phyloP scores from a whole-genome alignment of 2,329 filamentous ascomycete genomes.

The Remersonia thermophila region DNA sequence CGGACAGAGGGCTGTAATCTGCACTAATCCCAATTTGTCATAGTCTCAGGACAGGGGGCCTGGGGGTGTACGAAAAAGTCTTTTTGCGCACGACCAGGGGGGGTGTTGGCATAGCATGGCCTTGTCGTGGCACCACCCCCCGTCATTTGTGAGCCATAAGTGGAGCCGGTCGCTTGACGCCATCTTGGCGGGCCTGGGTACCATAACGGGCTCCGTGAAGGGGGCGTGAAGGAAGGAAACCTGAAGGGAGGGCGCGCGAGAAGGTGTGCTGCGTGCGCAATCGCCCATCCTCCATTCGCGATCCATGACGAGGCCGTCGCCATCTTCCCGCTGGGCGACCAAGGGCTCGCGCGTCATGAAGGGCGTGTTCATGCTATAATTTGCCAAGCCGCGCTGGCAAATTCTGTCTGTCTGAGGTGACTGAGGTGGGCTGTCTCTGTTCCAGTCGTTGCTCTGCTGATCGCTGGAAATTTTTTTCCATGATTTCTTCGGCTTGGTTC shows the following conservation, averaged over 20 bases:
- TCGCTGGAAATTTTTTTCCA: no score
- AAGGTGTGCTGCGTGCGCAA: conserved; percentile 11
- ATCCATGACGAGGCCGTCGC: background rate
- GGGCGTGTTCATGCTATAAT: conserved; percentile 9
- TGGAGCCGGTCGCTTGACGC: conserved; percentile 13
- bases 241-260: conserved; percentile 4
- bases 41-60: conserved; percentile 12
- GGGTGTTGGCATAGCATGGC: conserved; percentile 16
- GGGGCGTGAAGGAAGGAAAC: background rate
- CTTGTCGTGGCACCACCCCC: conserved; percentile 19
- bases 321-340: background rate
- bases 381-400: no score
- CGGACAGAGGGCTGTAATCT: conserved; percentile 15
- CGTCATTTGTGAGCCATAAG: conserved; percentile 15
- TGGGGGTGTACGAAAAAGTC: conserved; percentile 12
- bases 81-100: conserved; percentile 5
- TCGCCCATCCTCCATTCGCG: conserved; percentile 4
- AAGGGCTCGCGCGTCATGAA: conserved; percentile 4
- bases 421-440: no score
- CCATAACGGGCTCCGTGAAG: conserved; percentile 4
- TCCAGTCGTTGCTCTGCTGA: no score
- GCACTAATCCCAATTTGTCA: conserved; percentile 15
- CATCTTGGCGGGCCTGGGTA: conserved; percentile 11
- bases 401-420: no score
- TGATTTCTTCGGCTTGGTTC: no score